A percentile compares a stretch with the other conserved stretches of the same genome.
These are phyloP conservation scores for Porcisia deanei DNA, from an alignment of 208 protist species.

Conservation along the genomic window DNA sequence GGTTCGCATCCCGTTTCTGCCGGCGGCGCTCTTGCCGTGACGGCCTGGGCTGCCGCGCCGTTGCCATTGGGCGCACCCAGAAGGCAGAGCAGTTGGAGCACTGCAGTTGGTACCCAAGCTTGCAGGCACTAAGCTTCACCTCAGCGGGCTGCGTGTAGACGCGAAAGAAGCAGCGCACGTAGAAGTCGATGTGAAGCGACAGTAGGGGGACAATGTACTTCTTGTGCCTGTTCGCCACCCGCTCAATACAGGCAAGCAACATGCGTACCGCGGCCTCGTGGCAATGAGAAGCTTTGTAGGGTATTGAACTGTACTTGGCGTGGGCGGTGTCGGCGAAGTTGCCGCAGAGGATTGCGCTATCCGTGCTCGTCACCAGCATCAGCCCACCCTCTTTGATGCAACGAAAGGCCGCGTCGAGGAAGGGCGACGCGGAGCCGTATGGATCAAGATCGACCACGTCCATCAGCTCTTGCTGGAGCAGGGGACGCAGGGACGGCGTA, in stretches of 20 bases:
- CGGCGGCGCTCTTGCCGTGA: constrained; percentile 20
- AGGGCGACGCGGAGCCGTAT: constrained; percentile 97
- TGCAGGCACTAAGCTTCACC: constrained; percentile 89
- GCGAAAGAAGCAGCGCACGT: constrained; percentile 98
- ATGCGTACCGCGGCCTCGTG: constrained; percentile 98
- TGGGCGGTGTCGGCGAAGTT: constrained; percentile 97
- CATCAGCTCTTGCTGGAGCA: constrained; percentile 93
- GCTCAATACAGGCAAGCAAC: constrained; percentile 94
- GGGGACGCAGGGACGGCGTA: constrained; percentile 10
- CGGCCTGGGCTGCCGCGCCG: constrained; percentile 30
- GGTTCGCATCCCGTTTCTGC: constrained; percentile 23
- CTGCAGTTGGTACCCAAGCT: constrained; percentile 93
- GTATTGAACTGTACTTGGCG: constrained; percentile 97
- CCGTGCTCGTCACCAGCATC: constrained; percentile 98
- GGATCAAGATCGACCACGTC: constrained; percentile 99
- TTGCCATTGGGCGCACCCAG: constrained; percentile 90
- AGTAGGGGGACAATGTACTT: constrained; percentile 97
- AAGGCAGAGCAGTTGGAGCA: constrained; percentile 96
- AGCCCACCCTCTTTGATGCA: constrained; percentile 96
- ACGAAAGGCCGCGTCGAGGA: constrained; percentile 97
- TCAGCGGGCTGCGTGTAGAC: constrained; percentile 92
- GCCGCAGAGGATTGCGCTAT: constrained; percentile 98
- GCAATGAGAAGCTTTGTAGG: constrained; percentile 88
- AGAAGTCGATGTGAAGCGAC: constrained; percentile 99
- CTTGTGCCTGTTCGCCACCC: constrained; percentile 92